These are phyloP conservation scores for Verticillium nubilum DNA, from an alignment of 2,329 filamentous ascomycete species.

Conservation along the genomic window DNA sequence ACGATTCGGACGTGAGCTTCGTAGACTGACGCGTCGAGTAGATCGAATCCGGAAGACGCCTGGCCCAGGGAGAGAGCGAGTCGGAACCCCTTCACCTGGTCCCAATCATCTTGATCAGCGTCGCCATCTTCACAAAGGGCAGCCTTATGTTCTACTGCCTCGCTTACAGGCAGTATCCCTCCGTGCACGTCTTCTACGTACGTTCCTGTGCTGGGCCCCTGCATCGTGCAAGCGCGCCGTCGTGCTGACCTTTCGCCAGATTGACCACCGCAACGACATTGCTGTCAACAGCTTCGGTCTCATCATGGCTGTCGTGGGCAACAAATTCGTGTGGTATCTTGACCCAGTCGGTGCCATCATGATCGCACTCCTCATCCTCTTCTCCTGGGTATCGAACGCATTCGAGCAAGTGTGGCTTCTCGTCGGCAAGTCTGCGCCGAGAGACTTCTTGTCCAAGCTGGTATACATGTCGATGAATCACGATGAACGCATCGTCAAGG, in stretches of 20 bases:
- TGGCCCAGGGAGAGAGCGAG: constrained; percentile 37
- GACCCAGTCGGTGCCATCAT: constrained; percentile 56
- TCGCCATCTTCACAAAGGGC: constrained; percentile 48
- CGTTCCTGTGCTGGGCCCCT: constrained; percentile 7
- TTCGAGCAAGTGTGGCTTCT: constrained; percentile 58
- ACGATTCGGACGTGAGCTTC: constrained; percentile 8
- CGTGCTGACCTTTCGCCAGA: constrained; percentile 11
- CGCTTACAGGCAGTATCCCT: constrained; percentile 45
- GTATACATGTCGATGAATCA: constrained; percentile 52
- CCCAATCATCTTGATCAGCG: constrained; percentile 47
- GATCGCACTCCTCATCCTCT: constrained; percentile 55
- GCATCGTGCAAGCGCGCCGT: no score
- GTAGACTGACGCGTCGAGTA: constrained; percentile 15
- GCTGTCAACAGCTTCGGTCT: constrained; percentile 50
- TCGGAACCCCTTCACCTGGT: constrained; percentile 43
- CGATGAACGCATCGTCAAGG: constrained; percentile 47
- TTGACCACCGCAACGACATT: constrained; percentile 54
- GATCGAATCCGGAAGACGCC: constrained; percentile 50
- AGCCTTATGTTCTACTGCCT: constrained; percentile 50
- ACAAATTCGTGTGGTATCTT: constrained; percentile 51
- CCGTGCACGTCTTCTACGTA: constrained; percentile 48
- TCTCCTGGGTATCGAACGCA: constrained; percentile 56
- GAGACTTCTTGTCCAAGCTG: constrained; percentile 49
- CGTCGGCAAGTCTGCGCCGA: constrained; percentile 55
- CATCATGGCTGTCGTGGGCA: constrained; percentile 49